Conservation (phyloP, 208 protist genomes). For the Trypanosoma mega region DNA sequence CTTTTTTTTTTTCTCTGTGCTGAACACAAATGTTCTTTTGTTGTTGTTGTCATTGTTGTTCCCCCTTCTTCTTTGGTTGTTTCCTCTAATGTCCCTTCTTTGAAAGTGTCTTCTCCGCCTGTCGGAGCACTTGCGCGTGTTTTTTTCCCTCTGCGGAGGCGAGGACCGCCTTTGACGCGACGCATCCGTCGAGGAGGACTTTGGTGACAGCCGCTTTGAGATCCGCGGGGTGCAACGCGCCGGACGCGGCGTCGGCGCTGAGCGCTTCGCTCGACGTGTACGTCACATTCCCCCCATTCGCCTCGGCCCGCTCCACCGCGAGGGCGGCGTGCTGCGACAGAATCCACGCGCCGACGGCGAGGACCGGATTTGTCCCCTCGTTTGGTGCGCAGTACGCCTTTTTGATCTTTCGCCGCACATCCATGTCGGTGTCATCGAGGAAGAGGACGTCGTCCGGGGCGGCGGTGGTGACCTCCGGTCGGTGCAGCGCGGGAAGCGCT, state of each 20-base stretch:
- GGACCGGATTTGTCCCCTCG: constrained; percentile 88
- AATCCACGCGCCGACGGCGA: constrained; percentile 82
- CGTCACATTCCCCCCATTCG: constrained; percentile 58
- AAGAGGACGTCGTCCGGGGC: constrained; percentile 96
- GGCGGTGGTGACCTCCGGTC: constrained; percentile 47
- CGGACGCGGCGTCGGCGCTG: constrained; percentile 58
- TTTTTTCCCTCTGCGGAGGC: constrained; percentile 67
- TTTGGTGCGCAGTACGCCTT: constrained; percentile 94
- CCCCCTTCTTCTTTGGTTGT: not conserved
- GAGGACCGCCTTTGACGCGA: constrained; percentile 36
- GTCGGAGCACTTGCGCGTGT: constrained; percentile 46
- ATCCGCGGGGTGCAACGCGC: constrained; percentile 88
- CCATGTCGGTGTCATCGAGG: constrained; percentile 95
- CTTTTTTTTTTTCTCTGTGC: too few relatives aligned
- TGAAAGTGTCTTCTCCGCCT: constrained; percentile 77
- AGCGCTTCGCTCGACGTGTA: constrained; percentile 46
- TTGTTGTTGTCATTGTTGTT: constrained; percentile 20
- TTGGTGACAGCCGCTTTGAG: constrained; percentile 91
- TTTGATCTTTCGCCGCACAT: constrained; percentile 95
- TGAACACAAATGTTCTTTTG: too few relatives aligned
- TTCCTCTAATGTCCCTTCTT: constrained; percentile 43
- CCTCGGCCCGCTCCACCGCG: constrained; percentile 52
- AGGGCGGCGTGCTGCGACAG: constrained; percentile 31
- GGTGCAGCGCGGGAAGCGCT: constrained; percentile 82
- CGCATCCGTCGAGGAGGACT: constrained; percentile 40